Evolutionary conservation across 768 basidiomycete genomes (phyloP).

Genomic region (Tulasnella sp.): DNA sequence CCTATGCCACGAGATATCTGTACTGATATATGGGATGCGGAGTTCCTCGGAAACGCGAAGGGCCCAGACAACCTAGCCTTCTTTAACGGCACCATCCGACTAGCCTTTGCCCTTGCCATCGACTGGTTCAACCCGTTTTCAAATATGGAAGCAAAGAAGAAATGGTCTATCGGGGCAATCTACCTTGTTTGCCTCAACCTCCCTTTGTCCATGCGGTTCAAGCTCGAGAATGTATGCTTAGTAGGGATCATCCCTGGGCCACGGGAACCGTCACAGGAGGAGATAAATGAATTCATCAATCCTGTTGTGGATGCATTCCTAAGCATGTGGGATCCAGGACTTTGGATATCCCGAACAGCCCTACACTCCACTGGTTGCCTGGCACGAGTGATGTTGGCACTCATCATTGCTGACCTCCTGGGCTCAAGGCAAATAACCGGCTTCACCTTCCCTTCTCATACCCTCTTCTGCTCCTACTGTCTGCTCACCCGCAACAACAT

Average conservation of each 20-base stretch:
- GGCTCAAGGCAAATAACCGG: conserved; percentile 20
- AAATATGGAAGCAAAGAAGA: conserved; percentile 25
- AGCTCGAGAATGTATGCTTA: conserved; percentile 29
- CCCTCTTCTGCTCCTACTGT: neutral
- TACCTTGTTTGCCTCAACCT: conserved; percentile 31
- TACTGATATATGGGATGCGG: too few relatives aligned
- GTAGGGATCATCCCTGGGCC: conserved; percentile 31
- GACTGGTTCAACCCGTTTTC: conserved; percentile 31
- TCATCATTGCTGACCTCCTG: conserved; percentile 29
- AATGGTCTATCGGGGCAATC: conserved; percentile 25
- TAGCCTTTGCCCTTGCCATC: conserved; percentile 26
- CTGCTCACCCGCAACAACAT: neutral
- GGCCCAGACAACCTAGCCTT: too few relatives aligned
- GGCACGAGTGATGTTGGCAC: conserved; percentile 22
- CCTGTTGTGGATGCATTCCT: conserved; percentile 27
- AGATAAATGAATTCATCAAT: conserved; percentile 26
- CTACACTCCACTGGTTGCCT: conserved; percentile 19
- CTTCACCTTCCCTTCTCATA: conserved; percentile 18
- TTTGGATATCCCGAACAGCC: conserved; percentile 22
- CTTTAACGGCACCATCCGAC: too few relatives aligned
- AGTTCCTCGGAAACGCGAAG: too few relatives aligned
- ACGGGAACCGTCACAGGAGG: conserved; percentile 22
- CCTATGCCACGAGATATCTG: too few relatives aligned
- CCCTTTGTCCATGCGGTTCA: conserved; percentile 25
- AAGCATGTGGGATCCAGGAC: conserved; percentile 26